phyloP scores from a whole-genome alignment of 371 early-diverging fungal genomes.

The Funneliformis caledonium region DNA sequence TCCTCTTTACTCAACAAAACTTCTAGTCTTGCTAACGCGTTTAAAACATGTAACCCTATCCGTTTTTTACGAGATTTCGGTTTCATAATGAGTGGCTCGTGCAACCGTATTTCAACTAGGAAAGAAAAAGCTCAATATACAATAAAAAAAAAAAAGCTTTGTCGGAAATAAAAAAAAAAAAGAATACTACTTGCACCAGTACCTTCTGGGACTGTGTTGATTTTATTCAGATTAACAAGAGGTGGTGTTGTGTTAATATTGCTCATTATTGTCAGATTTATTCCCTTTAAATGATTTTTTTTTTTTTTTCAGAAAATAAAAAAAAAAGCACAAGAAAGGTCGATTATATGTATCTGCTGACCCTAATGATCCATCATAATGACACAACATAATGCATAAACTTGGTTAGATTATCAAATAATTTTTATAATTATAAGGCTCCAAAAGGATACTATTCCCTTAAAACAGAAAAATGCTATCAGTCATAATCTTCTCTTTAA shows the following conservation, averaged over 20 bases:
- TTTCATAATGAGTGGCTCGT: constrained; percentile 38
- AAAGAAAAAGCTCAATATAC: constrained; percentile 2
- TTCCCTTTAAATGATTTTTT: neutral
- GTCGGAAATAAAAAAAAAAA: neutral
- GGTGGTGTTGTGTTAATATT: constrained; percentile 39
- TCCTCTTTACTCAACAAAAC: constrained; percentile 37
- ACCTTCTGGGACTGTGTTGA: constrained; percentile 31
- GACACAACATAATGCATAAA: too few relatives aligned
- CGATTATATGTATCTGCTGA: too few relatives aligned
- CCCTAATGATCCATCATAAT: too few relatives aligned
- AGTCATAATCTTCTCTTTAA: neutral
- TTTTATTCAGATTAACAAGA: constrained; percentile 28
- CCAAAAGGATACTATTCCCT: too few relatives aligned
- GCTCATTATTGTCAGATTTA: constrained; percentile 8
- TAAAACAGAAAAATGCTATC: neutral
- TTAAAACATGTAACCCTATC: constrained; percentile 36
- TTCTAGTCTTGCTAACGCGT: constrained; percentile 35
- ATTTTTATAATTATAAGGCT: too few relatives aligned
- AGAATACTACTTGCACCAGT: neutral
- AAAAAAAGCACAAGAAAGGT: too few relatives aligned
- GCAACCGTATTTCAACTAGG: constrained; percentile 38
- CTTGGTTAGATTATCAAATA: too few relatives aligned
- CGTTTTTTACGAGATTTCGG: constrained; percentile 33
- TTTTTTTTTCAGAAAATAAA: too few relatives aligned
- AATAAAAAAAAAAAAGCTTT: neutral